Conservation (phyloP, 495 filamentous ascomycete species). For the Tetracladium setigerum region DNA sequence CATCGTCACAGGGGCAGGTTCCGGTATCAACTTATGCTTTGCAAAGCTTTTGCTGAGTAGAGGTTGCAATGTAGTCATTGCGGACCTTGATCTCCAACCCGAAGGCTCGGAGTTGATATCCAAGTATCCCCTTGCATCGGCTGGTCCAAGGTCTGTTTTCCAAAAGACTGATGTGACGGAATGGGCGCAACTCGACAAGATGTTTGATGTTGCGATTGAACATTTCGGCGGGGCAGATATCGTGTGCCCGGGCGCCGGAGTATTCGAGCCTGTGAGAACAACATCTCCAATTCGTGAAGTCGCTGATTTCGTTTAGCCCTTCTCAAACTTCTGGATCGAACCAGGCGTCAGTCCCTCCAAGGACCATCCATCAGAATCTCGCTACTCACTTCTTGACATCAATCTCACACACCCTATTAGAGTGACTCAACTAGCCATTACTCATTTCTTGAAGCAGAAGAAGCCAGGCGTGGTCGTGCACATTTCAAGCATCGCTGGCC, state of each 20-base stretch:
- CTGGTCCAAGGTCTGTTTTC: constrained; percentile 45
- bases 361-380: constrained; percentile 34
- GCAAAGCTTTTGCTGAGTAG: constrained; percentile 49
- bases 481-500: constrained; percentile 58
- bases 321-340: constrained; percentile 20
- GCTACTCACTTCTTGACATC: constrained; percentile 56
- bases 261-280: constrained; percentile 44
- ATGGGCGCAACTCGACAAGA: constrained; percentile 50
- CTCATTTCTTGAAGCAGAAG: constrained; percentile 35
- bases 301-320: constrained; percentile 7
- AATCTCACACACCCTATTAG: constrained; percentile 66
- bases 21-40: constrained; percentile 64
- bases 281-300: constrained; percentile 6
- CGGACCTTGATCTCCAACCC: constrained; percentile 53
- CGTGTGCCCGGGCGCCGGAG: constrained; percentile 60
- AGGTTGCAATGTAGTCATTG: constrained; percentile 59
- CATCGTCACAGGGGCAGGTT: constrained; percentile 70
- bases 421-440: constrained; percentile 55
- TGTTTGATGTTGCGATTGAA: constrained; percentile 49
- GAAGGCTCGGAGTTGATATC: constrained; percentile 49
- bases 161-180: constrained; percentile 55
- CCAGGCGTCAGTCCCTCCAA: constrained; percentile 29
- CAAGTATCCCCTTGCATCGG: constrained; percentile 25
- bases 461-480: constrained; percentile 36
- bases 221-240: constrained; percentile 57